Evolutionary conservation across 1,139 yeast species (phyloP), one percentile per base, ranked within the genome.

Genomic region (Hyphopichia khmerensis): DNA sequence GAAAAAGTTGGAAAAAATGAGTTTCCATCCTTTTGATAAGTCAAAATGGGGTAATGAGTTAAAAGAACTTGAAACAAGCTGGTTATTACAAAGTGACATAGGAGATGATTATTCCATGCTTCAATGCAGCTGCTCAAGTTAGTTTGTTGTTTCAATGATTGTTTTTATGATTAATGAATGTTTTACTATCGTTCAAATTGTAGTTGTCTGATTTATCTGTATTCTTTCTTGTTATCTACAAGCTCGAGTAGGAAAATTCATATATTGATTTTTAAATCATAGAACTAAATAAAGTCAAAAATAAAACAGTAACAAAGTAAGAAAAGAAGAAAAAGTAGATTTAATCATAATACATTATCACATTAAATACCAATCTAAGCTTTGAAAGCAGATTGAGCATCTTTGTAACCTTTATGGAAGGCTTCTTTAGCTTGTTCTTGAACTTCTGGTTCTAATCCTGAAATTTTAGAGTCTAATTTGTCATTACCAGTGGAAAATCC

Each of bases 61-160:
- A 39, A 75, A 81, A 49, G 86, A 82, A 0, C 47, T 79, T 8
- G 87, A 82, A 45, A 46, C 59, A 13, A 67, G 63, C 43, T 85
- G 93, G 91, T 45, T 75, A 27, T 46, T 62, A 17, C 77, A 71
- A 44, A 67, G 73, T 4, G 77, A 76, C 32, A 65, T 62, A 14
- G 76, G 75, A 13, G 75, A 70, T 3, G 71, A 67, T 5, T 67
- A 64, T 44, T 64, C 77, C 15, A 82, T 84, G 88, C 63, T 73
- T 41, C 86, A 81, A 53, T 82, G 87, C 52, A 76, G 84, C 41
- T 83, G 90, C 51, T 77, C 87, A 3, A 80, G 85, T 62, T 81
- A 60, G 64, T n/a, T n/a, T n/a, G n/a, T n/a, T n/a, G n/a, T n/a
- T n/a, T n/a, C n/a, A n/a, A n/a, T n/a, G n/a, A n/a, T n/a, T n/a